Percentiles rank a stretch among this genome's conserved stretches.
phyloP scores from a whole-genome alignment of 129 eudicot species.

The Centaurea solstitialis region DNA sequence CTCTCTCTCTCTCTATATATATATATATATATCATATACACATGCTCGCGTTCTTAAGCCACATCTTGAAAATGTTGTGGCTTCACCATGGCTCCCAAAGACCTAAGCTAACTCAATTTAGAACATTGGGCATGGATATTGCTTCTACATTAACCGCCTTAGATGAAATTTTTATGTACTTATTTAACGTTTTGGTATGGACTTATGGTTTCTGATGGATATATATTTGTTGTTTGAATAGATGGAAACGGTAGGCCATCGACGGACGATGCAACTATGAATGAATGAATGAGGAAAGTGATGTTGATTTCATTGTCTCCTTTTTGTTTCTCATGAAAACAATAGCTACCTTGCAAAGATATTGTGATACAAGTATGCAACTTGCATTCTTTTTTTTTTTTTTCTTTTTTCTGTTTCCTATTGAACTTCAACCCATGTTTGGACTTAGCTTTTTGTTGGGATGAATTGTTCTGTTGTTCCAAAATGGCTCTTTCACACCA shows the following conservation, averaged over 20 bases:
- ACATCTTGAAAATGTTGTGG: not conserved
- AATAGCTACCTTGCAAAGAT: conserved; percentile 14
- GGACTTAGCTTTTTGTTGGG: conserved; percentile 11
- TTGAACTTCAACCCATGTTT: conserved; percentile 17
- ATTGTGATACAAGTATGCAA: conserved; percentile 34
- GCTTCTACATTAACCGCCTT: not conserved
- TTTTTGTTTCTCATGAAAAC: conserved; percentile 15
- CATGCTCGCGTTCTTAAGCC: not conserved
- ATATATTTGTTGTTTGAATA: conserved; percentile 11
- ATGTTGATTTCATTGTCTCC: not conserved
- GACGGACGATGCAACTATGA: conserved; percentile 26
- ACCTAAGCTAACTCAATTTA: not conserved
- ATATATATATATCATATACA: not conserved
- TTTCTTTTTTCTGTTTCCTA: not conserved
- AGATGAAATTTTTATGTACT: not conserved
- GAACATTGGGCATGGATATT: not conserved
- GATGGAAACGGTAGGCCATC: conserved; percentile 26
- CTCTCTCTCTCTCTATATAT: too few relatives aligned
- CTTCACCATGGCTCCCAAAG: not conserved
- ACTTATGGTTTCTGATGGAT: not conserved
- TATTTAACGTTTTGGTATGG: not conserved
- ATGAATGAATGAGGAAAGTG: conserved; percentile 29
- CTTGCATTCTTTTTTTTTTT: conserved; percentile 16
- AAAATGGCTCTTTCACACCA: not conserved
- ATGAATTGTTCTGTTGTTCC: conserved; percentile 3